A percentile compares a stretch with the other conserved stretches of the same genome.
Evolutionary conservation across 805 yeast genomes (phyloP).

Genomic region (Saccharomycopsis fermentans): DNA sequence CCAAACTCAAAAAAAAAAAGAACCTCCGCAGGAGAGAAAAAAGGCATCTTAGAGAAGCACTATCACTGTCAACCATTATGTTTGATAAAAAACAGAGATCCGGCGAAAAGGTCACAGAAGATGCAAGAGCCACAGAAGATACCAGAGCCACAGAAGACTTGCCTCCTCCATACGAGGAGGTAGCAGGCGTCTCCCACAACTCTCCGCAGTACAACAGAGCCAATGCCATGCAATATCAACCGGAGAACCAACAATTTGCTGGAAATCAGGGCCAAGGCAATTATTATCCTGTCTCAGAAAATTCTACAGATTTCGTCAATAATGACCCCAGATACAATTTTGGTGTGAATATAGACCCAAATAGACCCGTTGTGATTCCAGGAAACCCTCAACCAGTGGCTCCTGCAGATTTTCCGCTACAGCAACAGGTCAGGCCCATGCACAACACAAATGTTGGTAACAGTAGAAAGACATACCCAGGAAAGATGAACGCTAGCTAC

Average conservation of each 20-base stretch:
- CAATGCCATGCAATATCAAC: not conserved
- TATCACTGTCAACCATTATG: not conserved
- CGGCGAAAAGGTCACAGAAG: not conserved
- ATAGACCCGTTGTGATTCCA: not conserved
- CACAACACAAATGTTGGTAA: not conserved
- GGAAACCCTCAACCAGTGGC: constrained; percentile 4
- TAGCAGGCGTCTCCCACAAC: not conserved
- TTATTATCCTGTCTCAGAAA: not conserved
- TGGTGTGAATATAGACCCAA: not conserved
- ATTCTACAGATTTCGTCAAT: not conserved
- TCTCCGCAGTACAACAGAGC: not conserved
- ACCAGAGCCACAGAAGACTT: not conserved
- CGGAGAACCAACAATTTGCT: not conserved
- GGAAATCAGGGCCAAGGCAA: not conserved
- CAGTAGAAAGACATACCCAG: constrained; percentile 2
- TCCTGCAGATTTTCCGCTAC: not conserved
- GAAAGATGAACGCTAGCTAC: constrained; percentile 5
- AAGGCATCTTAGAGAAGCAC: too few relatives aligned
- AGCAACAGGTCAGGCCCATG: constrained; percentile 1
- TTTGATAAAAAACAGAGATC: not conserved
- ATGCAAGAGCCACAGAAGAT: not conserved
- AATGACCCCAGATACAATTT: not conserved
- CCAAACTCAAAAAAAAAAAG: too few relatives aligned
- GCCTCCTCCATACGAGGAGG: not conserved
- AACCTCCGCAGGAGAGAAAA: too few relatives aligned